These are phyloP conservation scores for Teratosphaeria pseudoeucalypti DNA, from an alignment of 2,329 filamentous ascomycete species.

Conservation along the genomic window DNA sequence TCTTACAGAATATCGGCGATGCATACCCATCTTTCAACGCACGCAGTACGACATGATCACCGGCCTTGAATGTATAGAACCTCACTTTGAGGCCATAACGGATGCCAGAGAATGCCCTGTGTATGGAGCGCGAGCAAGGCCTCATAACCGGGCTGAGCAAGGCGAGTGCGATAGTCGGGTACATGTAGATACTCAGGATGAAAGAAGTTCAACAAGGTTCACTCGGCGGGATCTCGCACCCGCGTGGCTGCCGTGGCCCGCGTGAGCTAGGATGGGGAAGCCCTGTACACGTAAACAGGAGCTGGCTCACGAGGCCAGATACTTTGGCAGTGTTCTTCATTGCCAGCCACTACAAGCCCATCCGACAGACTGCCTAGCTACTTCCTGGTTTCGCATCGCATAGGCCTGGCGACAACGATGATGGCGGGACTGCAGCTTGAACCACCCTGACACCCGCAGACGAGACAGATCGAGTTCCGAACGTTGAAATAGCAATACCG, in stretches of 20 bases:
- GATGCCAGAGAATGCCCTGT: background rate
- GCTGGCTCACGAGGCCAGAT: background rate
- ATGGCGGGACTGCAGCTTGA: background rate
- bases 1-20: conserved; percentile 30
- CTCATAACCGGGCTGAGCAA: background rate
- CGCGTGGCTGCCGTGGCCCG: background rate
- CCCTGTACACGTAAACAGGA: background rate
- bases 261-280: background rate
- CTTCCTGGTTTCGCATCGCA: background rate
- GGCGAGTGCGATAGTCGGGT: too few relatives aligned
- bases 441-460: background rate
- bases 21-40: conserved; percentile 26
- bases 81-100: background rate
- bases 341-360: background rate
- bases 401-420: background rate
- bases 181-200: background rate
- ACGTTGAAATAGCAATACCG: background rate
- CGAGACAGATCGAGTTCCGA: background rate
- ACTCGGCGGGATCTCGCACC: background rate
- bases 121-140: background rate
- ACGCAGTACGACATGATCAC: conserved; percentile 31
- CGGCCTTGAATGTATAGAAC: conserved; percentile 11
- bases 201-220: background rate
- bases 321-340: background rate
- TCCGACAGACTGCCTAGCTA: background rate